phyloP scores from a whole-genome alignment of 345 rosid genomes.

The Citrus cavaleriei region DNA sequence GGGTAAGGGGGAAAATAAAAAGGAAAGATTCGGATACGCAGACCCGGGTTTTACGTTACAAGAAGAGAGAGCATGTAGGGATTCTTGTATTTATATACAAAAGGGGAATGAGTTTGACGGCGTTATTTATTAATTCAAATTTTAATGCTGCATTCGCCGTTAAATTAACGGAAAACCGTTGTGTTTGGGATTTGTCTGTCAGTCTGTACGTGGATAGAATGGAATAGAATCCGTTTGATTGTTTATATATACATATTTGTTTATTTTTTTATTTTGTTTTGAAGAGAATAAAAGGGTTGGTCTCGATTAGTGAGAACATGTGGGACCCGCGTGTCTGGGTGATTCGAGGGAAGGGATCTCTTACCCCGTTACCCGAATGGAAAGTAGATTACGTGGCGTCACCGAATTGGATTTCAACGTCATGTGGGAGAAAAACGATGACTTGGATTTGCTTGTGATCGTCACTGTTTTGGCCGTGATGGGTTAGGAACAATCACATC shows the following conservation, averaged over 20 bases:
- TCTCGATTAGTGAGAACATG: conserved; percentile 41
- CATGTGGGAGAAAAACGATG: neutral
- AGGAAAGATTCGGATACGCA: conserved; percentile 16
- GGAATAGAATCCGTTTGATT: conserved; percentile 15
- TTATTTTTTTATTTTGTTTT: neutral
- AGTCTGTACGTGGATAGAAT: neutral
- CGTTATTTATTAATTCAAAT: conserved; percentile 12
- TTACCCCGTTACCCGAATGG: conserved; percentile 33
- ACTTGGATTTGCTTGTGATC: neutral
- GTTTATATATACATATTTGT: no score
- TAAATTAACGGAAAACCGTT: conserved; percentile 37
- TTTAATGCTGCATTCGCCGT: conserved; percentile 22
- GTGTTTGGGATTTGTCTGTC: neutral
- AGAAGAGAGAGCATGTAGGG: neutral
- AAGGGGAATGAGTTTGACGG: conserved; percentile 25
- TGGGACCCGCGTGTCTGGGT: conserved; percentile 52
- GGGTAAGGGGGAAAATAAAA: neutral
- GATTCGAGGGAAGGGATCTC: conserved; percentile 35
- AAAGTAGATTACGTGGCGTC: conserved; percentile 36
- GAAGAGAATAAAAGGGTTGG: conserved; percentile 17
- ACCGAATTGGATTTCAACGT: conserved; percentile 6
- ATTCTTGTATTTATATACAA: conserved; percentile 31
- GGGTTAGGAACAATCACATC: conserved; percentile 44
- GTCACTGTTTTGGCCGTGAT: conserved; percentile 16
- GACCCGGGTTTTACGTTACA: conserved; percentile 28